Percentiles rank a stretch among this genome's conserved stretches.
phyloP scores from a whole-genome alignment of 257 asterid genomes.

The Verbena officinalis region DNA sequence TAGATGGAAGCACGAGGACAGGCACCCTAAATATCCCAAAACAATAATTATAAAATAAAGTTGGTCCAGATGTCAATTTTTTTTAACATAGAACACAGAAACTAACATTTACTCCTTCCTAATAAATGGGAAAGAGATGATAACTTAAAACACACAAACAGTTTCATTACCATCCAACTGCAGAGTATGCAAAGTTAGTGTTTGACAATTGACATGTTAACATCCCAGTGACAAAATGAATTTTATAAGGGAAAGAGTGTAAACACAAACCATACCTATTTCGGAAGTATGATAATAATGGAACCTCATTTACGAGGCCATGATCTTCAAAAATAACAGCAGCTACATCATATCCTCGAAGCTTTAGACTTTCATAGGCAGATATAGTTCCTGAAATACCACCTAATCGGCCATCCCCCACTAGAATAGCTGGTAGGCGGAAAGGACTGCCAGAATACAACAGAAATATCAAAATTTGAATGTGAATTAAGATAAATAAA shows the following conservation, averaged over 20 bases:
- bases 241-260: neutral
- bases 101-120: neutral
- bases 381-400: conserved; percentile 99
- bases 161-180: conserved; percentile 5
- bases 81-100: conserved; percentile 10
- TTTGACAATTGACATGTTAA: conserved; percentile 25
- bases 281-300: conserved; percentile 66
- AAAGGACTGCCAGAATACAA: conserved; percentile 65
- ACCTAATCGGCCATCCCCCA: conserved; percentile 96
- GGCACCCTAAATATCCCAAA: conserved; percentile 64
- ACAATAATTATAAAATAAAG: neutral
- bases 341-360: conserved; percentile 92
- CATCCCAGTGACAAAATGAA: conserved; percentile 22
- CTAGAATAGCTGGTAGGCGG: conserved; percentile 92
- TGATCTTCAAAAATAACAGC: conserved; percentile 89
- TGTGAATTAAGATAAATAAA: neutral
- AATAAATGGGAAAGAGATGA: conserved; percentile 2
- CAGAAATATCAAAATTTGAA: conserved; percentile 28
- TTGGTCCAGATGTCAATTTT: neutral
- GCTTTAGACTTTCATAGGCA: conserved; percentile 84
- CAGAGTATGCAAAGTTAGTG: conserved; percentile 6
- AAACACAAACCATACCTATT: conserved; percentile 52
- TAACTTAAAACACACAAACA: neutral
- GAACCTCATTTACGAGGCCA: conserved; percentile 81
- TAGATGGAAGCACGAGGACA: conserved; percentile 83